phyloP scores from a whole-genome alignment of 192 early-diverging fungal species.

The Coemansia sp. region DNA sequence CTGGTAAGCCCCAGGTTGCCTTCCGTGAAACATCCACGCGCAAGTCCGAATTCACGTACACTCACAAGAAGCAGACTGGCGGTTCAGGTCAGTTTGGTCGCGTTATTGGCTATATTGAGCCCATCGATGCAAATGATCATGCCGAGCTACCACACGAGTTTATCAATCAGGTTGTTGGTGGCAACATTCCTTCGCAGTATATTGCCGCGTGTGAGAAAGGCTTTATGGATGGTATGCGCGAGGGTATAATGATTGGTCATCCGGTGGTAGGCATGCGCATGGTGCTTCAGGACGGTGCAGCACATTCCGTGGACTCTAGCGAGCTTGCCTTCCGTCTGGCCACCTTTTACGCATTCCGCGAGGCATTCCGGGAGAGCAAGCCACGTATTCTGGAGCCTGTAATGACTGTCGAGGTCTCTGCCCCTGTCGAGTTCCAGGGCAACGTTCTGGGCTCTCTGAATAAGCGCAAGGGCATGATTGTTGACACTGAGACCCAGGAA shows the following conservation, averaged over 20 bases:
- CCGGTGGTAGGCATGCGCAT: conserved; percentile 81
- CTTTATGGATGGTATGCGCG: conserved; percentile 82
- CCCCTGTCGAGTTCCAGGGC: conserved; percentile 92
- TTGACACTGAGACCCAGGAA: conserved; percentile 88
- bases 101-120: conserved; percentile 89
- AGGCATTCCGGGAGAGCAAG: conserved; percentile 76
- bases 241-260: conserved; percentile 90
- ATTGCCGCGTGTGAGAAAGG: conserved; percentile 97
- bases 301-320: conserved; percentile 92
- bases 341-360: conserved; percentile 81
- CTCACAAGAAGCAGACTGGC: conserved; percentile 98
- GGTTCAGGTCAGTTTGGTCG: conserved; percentile 95
- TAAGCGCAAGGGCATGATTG: conserved; percentile 94
- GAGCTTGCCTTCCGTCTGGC: conserved; percentile 96
- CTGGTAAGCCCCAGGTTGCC: conserved; percentile 96
- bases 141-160: conserved; percentile 70
- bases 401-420: conserved; percentile 90
- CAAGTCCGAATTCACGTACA: conserved; percentile 84
- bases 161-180: conserved; percentile 83
- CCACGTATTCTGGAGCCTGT: conserved; percentile 92
- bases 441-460: conserved; percentile 88
- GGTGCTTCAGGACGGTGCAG: conserved; percentile 86
- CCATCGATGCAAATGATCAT: conserved; percentile 61
- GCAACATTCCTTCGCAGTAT: conserved; percentile 89
- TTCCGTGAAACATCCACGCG: conserved; percentile 90